phyloP scores from a whole-genome alignment of 139 green algal species.

The Chlorella sp. region DNA sequence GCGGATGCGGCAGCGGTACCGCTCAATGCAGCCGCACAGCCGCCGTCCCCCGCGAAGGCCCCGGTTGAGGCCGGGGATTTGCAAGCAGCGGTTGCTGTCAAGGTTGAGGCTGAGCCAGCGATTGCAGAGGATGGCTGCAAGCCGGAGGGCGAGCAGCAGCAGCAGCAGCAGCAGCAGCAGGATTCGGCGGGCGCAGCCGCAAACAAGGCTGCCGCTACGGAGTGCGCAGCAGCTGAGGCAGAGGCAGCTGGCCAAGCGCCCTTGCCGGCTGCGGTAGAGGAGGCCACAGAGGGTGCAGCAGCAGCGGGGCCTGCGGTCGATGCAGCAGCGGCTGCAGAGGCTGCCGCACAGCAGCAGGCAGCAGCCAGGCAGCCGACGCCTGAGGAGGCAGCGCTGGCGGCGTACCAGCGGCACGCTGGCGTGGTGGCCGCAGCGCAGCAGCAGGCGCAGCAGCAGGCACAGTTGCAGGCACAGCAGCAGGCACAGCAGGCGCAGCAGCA shows the following conservation, averaged over 20 bases:
- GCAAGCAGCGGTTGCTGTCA: neutral
- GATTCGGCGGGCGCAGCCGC: neutral
- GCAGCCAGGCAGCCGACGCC: neutral
- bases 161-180: slow-evolving; percentile 6
- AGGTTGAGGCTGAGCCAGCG: neutral
- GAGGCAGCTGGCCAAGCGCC: neutral
- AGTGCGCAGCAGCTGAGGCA: neutral
- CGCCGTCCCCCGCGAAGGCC: neutral
- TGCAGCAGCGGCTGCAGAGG: neutral
- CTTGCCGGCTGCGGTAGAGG: neutral
- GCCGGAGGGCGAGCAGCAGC: too few species aligned
- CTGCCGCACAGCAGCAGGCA: neutral
- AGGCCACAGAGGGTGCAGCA: neutral
- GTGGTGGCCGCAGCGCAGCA: neutral
- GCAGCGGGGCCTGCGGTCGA: neutral
- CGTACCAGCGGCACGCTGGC: neutral
- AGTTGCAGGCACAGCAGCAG: slow-evolving; percentile 10
- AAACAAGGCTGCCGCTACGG: neutral
- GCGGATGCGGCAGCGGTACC: neutral
- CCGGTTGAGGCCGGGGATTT: neutral
- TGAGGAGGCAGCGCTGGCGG: neutral
- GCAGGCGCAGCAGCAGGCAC: neutral
- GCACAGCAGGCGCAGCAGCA: neutral
- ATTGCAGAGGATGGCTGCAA: too few species aligned
- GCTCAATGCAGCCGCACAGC: neutral